Evolutionary conservation across 1,139 yeast genomes (phyloP).

Genomic region (Saccharomyces hybrid): DNA sequence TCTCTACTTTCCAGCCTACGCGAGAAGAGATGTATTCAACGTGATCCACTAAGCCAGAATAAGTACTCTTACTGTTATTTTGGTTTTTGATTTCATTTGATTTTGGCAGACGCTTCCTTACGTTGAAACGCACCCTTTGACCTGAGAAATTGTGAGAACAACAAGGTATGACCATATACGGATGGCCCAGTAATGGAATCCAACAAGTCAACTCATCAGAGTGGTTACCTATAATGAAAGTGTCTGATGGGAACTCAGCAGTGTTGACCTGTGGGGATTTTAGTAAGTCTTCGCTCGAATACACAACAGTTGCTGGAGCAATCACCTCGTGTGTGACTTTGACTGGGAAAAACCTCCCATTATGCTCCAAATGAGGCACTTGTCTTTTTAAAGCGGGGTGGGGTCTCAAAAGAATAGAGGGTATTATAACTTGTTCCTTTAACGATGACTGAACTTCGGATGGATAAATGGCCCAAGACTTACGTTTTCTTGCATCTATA

Average conservation of each 20-base stretch:
- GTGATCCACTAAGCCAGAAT: slow-evolving; percentile 79
- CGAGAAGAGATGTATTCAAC: slow-evolving; percentile 58
- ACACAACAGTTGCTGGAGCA: slow-evolving; percentile 31
- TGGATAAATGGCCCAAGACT: slow-evolving; percentile 79
- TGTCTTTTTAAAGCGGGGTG: slow-evolving; percentile 51
- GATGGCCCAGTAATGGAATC: slow-evolving; percentile 82
- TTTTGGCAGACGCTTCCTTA: slow-evolving; percentile 34
- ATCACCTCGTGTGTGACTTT: slow-evolving; percentile 36
- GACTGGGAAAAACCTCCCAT: slow-evolving; percentile 54
- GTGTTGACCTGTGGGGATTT: slow-evolving; percentile 56
- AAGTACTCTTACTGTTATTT: slow-evolving; percentile 48
- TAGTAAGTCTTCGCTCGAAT: slow-evolving; percentile 36
- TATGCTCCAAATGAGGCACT: slow-evolving; percentile 49
- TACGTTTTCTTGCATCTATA: slow-evolving; percentile 81
- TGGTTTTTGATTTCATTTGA: slow-evolving; percentile 15
- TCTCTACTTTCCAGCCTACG: slow-evolving; percentile 79
- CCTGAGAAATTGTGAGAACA: slow-evolving; percentile 87
- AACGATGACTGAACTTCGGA: slow-evolving; percentile 47
- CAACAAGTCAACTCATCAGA: slow-evolving; percentile 94
- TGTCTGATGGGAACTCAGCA: slow-evolving; percentile 57
- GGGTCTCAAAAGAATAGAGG: slow-evolving; percentile 59
- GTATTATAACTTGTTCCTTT: slow-evolving; percentile 72
- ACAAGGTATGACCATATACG: slow-evolving; percentile 90
- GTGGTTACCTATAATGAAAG: slow-evolving; percentile 88
- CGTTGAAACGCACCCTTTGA: slow-evolving; percentile 51